Evolutionary conservation across 2,329 filamentous ascomycete species (phyloP).

Genomic region (Diaporthe sp.): DNA sequence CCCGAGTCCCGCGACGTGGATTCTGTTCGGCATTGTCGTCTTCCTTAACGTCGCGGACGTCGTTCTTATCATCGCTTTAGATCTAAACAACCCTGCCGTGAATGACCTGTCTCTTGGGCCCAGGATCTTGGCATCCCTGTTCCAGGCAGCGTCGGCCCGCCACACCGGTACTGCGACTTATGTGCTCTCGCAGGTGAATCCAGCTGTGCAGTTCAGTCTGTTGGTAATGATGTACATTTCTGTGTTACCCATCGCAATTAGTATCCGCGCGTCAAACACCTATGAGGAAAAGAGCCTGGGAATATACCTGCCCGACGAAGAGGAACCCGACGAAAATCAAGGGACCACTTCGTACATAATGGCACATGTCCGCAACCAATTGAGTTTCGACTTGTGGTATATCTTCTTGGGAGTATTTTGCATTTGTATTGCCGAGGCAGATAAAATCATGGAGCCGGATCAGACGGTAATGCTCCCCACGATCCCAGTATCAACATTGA

Average conservation of each 20-base stretch:
- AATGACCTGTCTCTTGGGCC: slow-evolving; percentile 54
- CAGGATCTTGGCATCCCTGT: slow-evolving; percentile 65
- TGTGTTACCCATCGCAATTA: slow-evolving; percentile 70
- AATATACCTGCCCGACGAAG: slow-evolving; percentile 50
- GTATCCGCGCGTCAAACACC: slow-evolving; percentile 68
- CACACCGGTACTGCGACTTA: slow-evolving; percentile 63
- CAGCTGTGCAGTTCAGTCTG: slow-evolving; percentile 65
- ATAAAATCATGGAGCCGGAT: slow-evolving; percentile 29
- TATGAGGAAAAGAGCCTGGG: slow-evolving; percentile 72
- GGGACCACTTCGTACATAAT: slow-evolving; percentile 41
- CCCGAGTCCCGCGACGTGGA: slow-evolving; percentile 68
- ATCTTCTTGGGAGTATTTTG: slow-evolving; percentile 49
- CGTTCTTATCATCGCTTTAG: slow-evolving; percentile 62
- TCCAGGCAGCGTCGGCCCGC: slow-evolving; percentile 63
- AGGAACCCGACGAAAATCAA: slow-evolving; percentile 41
- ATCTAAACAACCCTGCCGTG: slow-evolving; percentile 63
- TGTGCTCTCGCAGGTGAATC: slow-evolving; percentile 58
- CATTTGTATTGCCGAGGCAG: slow-evolving; percentile 43
- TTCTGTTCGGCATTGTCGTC: slow-evolving; percentile 61
- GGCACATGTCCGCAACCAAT: slow-evolving; percentile 48
- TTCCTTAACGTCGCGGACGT: slow-evolving; percentile 65
- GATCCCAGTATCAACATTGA: not conserved
- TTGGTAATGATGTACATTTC: slow-evolving; percentile 76
- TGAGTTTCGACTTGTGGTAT: slow-evolving; percentile 55
- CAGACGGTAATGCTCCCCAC: not conserved